Percentiles rank a stretch among this genome's conserved stretches.
Evolutionary conservation across 208 protist species (phyloP).

Genomic region (Histomonas meleagridis): DNA sequence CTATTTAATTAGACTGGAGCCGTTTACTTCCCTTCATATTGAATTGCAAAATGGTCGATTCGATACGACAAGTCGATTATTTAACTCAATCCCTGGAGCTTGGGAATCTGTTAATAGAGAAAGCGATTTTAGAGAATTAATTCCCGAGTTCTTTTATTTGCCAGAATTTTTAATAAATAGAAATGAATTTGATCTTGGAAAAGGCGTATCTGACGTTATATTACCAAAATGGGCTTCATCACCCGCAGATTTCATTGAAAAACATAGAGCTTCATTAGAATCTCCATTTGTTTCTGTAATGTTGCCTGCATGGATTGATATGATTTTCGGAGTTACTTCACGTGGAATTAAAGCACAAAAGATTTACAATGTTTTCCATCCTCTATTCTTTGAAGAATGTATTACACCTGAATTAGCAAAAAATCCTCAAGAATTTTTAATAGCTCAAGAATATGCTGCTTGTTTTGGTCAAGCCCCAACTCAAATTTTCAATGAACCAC

Average conservation of each 20-base stretch:
- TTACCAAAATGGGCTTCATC: constrained; percentile 50
- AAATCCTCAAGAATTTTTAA: neutral
- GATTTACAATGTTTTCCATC: neutral
- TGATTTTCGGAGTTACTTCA: constrained; percentile 73
- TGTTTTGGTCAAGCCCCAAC: constrained; percentile 28
- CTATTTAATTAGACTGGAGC: constrained; percentile 26
- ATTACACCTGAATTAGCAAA: neutral
- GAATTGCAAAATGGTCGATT: constrained; percentile 29
- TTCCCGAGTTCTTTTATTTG: constrained; percentile 57
- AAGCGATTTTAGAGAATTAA: constrained; percentile 47
- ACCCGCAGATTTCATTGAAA: constrained; percentile 47
- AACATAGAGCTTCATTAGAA: constrained; percentile 49
- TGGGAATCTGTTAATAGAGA: neutral
- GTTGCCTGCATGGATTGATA: constrained; percentile 87
- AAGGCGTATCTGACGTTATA: constrained; percentile 39
- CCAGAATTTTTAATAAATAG: constrained; percentile 52
- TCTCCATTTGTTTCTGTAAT: constrained; percentile 60
- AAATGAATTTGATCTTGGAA: constrained; percentile 47
- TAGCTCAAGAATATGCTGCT: neutral
- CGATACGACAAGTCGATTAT: neutral
- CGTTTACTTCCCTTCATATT: constrained; percentile 19
- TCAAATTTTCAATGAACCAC: constrained; percentile 5
- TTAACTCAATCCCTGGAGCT: constrained; percentile 18
- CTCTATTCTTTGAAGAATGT: neutral
- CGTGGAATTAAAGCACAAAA: neutral